phyloP scores from a whole-genome alignment of 306 rosid species.

The Albizia julibrissin region DNA sequence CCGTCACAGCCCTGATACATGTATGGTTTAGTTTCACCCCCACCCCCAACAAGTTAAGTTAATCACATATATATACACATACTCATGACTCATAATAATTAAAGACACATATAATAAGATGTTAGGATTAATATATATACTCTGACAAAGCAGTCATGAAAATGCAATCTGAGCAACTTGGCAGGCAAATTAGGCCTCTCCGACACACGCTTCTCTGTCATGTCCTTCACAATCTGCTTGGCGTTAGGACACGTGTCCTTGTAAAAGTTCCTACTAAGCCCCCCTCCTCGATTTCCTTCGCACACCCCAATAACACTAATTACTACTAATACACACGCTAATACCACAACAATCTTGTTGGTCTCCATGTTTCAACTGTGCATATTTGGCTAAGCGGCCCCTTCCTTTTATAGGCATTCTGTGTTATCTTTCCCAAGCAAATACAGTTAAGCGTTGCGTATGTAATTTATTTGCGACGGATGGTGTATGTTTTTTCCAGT shows the following conservation, averaged over 20 bases:
- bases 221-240: constrained; percentile 38
- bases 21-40: background rate
- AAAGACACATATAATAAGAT: too few species aligned
- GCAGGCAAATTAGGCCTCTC: constrained; percentile 47
- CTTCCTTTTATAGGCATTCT: background rate
- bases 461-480: background rate
- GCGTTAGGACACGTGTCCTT: constrained; percentile 47
- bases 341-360: background rate
- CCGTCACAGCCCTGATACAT: constrained; percentile 59
- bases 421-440: background rate
- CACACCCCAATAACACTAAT: constrained; percentile 38
- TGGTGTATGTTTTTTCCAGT: background rate
- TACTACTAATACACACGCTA: constrained; percentile 28
- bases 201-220: constrained; percentile 37
- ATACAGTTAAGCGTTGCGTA: background rate
- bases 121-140: background rate
- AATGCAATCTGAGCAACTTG: constrained; percentile 62
- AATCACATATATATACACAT: too few species aligned
- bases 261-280: constrained; percentile 46
- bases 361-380: constrained; percentile 37
- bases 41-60: background rate
- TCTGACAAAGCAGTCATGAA: constrained; percentile 64
- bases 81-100: background rate
- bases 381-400: background rate
- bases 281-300: constrained; percentile 23